A percentile compares a stretch with the other conserved stretches of the same genome.
phyloP scores from a whole-genome alignment of 2,329 filamentous ascomycete species.

The Pseudocercospora ulei region DNA sequence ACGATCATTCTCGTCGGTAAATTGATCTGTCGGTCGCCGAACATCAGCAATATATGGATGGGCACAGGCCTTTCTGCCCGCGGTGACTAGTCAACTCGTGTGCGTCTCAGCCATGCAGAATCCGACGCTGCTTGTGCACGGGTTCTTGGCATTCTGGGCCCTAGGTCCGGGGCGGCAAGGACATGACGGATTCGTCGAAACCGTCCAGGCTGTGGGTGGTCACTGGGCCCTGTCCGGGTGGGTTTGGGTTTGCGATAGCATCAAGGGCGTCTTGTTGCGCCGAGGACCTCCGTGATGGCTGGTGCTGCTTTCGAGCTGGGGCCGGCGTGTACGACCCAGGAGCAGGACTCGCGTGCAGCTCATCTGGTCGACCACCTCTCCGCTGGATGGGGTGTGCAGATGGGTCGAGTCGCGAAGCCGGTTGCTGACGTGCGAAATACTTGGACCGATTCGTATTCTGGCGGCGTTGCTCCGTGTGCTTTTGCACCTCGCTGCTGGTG shows the following conservation, averaged over 20 bases:
- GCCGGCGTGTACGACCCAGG: conserved; percentile 6
- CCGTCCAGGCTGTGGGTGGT: conserved; percentile 3
- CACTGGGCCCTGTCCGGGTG: neutral
- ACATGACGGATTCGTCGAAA: conserved; percentile 2
- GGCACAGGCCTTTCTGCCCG: neutral
- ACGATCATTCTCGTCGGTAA: no score
- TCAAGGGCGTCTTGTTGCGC: conserved; percentile 2
- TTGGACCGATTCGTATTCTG: no score
- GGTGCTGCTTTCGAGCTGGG: neutral
- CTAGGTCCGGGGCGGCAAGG: neutral
- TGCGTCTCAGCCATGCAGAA: neutral
- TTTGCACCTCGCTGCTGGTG: conserved; percentile 13
- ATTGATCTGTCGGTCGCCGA: no score
- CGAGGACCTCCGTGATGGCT: neutral
- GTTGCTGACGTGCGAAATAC: conserved; percentile 10
- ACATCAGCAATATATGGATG: neutral
- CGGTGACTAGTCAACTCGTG: conserved; percentile 1
- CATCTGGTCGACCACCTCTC: conserved; percentile 5
- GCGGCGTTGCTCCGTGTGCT: no score
- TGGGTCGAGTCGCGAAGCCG: conserved; percentile 2
- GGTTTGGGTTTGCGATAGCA: neutral
- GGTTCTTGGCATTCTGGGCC: no score
- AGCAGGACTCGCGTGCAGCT: conserved; percentile 17
- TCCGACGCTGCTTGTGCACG: neutral
- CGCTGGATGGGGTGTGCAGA: conserved; percentile 2